A percentile compares a stretch with the other conserved stretches of the same genome.
These are phyloP conservation scores for Carex arenaria DNA, from an alignment of 202 grass and related monocot species.

Conservation along the genomic window DNA sequence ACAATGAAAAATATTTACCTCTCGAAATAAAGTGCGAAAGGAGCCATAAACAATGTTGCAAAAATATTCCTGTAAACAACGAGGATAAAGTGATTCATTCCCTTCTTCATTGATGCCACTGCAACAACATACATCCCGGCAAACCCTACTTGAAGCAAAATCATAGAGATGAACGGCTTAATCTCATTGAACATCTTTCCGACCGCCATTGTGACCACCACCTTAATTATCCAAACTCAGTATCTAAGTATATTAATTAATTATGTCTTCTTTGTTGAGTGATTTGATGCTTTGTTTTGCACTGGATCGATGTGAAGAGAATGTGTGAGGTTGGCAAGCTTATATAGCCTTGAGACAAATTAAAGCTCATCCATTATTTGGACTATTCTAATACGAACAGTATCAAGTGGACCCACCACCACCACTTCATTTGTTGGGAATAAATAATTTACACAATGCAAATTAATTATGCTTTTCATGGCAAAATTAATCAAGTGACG, in stretches of 20 bases:
- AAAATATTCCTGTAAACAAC: conserved; percentile 77
- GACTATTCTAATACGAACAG: conserved; percentile 8
- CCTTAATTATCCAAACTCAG: neutral
- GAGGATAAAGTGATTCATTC: conserved; percentile 86
- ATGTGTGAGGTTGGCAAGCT: conserved; percentile 23
- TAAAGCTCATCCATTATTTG: neutral
- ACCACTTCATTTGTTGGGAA: conserved; percentile 13
- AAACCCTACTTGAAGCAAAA: conserved; percentile 81
- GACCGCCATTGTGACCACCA: conserved; percentile 33
- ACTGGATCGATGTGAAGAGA: conserved; percentile 24
- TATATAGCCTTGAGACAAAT: conserved; percentile 30
- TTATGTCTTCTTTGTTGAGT: conserved; percentile 1
- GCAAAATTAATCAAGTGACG: conserved; percentile 23
- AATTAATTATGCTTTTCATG: neutral
- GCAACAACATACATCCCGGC: conserved; percentile 79
- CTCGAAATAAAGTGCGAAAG: conserved; percentile 83
- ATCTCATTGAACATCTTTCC: conserved; percentile 34
- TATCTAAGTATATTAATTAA: neutral
- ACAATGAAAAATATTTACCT: conserved; percentile 24
- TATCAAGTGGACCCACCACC: conserved; percentile 8
- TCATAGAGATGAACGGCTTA: conserved; percentile 89
- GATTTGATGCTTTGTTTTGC: conserved; percentile 18
- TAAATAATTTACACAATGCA: neutral
- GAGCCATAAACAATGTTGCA: conserved; percentile 58
- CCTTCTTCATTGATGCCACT: conserved; percentile 61